Evolutionary conservation across 1,284 basidiomycete genomes (phyloP), one percentile per base, ranked within the genome.

Genomic region (Somion occarium): DNA sequence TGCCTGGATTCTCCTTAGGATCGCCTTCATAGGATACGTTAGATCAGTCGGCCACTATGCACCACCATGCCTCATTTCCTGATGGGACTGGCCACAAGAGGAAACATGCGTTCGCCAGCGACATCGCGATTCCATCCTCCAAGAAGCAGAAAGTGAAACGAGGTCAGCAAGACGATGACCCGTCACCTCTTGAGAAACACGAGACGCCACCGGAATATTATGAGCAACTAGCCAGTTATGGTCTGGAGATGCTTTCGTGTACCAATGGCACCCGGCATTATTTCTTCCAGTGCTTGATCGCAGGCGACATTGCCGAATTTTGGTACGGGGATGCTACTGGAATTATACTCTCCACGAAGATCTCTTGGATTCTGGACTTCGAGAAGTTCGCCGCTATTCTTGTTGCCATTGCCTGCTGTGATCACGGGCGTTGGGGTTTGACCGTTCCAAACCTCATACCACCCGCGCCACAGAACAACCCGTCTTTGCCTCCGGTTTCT

Each of bases 271-370:
- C 24, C 5, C 18, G 23, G 23, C 5, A 9, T 11, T 23, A 19
- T 22, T 45, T 15, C 23, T 23, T 45, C 11, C 5, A 9, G 11
- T 15, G 15, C 18, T 18, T 23, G 7, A 5, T 45, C 23, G 44
- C 9, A 9, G 39, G 39, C 20, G n/a, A 42, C 20, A 9, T n/a
- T 18, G 9, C 19, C 39, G 15, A 18, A 18, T 30, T 39, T 11
- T 54, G 47, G 48, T 50, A 39, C 48, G 49, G 46, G 19, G 48
- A 49, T 37, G 47, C 52, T 1, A 24, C 26, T 7, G 52, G 48
- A 2, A 25, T 49, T 9, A 25, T 53, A 18, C 12, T 9, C n/a
- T 5, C n/a, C 19, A 23, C 42, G n/a, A 26, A n/a, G n/a, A 18
- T 49, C 3, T 27, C 27, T 7, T 13, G 48, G 12, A 39, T 50